Percentiles rank a stretch among this genome's conserved stretches.
phyloP scores from a whole-genome alignment of 148 eudicot species.

The Arbutus unedo region DNA sequence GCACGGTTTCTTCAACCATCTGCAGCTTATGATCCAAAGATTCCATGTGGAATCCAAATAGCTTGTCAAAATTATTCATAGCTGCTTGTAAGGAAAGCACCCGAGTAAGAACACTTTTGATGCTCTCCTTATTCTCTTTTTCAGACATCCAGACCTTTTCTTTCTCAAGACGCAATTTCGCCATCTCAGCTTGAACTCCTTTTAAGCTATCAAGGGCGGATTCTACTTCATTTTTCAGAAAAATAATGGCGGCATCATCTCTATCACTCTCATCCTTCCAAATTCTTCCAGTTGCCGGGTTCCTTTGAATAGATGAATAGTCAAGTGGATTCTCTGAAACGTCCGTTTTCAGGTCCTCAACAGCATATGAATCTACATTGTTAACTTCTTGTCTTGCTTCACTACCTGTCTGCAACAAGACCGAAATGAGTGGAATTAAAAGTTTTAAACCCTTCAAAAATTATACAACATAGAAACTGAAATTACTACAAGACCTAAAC shows the following conservation, averaged over 20 bases:
- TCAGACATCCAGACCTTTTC: slow-evolving; percentile 50
- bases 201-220: slow-evolving; percentile 55
- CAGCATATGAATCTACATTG: slow-evolving; percentile 13
- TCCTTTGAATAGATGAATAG: slow-evolving; percentile 13
- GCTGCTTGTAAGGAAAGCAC: slow-evolving; percentile 41
- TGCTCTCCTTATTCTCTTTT: slow-evolving; percentile 38
- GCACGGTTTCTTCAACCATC: slow-evolving; percentile 40
- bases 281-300: slow-evolving; percentile 9
- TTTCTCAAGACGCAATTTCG: slow-evolving; percentile 43
- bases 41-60: slow-evolving; percentile 35
- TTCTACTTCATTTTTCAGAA: slow-evolving; percentile 63
- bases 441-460: background rate
- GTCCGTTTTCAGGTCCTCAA: slow-evolving; percentile 18
- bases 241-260: slow-evolving; percentile 51
- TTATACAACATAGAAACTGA: background rate
- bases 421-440: slow-evolving; percentile 8
- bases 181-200: slow-evolving; percentile 57
- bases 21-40: slow-evolving; percentile 50
- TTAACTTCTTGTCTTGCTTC: slow-evolving; percentile 19
- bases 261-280: slow-evolving; percentile 24
- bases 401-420: slow-evolving; percentile 40
- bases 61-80: slow-evolving; percentile 56
- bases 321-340: slow-evolving; percentile 15
- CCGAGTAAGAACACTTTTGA: slow-evolving; percentile 38
- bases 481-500: background rate